Evolutionary conservation across 495 filamentous ascomycete genomes (phyloP).

Genomic region (Neurospora tetraspora): DNA sequence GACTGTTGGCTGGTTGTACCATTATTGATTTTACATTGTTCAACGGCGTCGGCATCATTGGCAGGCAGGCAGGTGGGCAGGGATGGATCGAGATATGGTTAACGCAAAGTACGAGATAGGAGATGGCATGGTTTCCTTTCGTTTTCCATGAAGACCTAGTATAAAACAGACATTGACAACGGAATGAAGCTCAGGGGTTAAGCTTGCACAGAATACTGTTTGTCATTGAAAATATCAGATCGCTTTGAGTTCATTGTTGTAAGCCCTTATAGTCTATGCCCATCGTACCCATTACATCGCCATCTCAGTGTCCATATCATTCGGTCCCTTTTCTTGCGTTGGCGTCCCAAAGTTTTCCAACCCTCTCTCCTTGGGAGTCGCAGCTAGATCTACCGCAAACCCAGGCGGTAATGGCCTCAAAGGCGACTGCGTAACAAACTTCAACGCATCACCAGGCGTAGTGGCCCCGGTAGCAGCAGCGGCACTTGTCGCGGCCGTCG

Average conservation of each 20-base stretch:
- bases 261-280: not conserved
- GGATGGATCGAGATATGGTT: not conserved
- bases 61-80: not conserved
- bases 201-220: not conserved
- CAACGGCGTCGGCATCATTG: constrained; percentile 13
- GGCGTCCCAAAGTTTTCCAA: constrained; percentile 51
- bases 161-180: not conserved
- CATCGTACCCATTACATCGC: constrained; percentile 1
- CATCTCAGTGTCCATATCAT: constrained; percentile 14
- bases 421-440: constrained; percentile 21
- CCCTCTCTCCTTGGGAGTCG: constrained; percentile 32
- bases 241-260: not conserved
- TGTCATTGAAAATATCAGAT: not conserved
- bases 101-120: not conserved
- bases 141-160: not conserved
- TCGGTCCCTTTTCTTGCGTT: constrained; percentile 38
- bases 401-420: constrained; percentile 20
- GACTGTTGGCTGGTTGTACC: constrained; percentile 5
- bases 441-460: constrained; percentile 8
- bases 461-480: constrained; percentile 2
- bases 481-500: constrained; percentile 12
- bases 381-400: constrained; percentile 20
- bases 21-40: constrained; percentile 12
- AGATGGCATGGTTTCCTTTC: not conserved
- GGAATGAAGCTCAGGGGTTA: not conserved